Evolutionary conservation across 2,329 filamentous ascomycete species (phyloP), one percentile per base, ranked within the genome.

Genomic region (Exutisphaerella laricina): DNA sequence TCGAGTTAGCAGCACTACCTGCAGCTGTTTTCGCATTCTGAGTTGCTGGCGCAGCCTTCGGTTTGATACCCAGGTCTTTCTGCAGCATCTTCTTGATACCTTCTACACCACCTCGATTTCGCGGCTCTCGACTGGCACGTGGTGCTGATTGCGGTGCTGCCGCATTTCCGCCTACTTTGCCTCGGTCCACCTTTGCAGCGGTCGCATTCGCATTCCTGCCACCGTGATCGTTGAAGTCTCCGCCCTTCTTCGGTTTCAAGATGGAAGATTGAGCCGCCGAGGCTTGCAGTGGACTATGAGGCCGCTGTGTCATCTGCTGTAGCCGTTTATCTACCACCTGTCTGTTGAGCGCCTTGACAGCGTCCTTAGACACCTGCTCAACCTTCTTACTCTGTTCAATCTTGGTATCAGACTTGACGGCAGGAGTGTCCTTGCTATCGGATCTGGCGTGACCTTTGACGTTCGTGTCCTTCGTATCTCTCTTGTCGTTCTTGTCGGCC

Each of bases 41-140:
- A 23, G 45, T 33, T 5, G 44, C 32, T 31, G 48, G 38, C 22
- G 44, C 31, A 28, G 62, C 48, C 62, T 70, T 45, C 28, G 69
- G 67, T 21, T 68, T 67, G 10, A 82, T 66, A 9, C 79, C 79
- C 16, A 82, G 64, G 58, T 83, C 79, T 43, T 78, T 74, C 52
- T 80, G 77, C 2, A 82, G 66, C 58, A 82, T 80, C 36, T 75
- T 55, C 69, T 64, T 64, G 51, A 65, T 64, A 13, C 57, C 60
- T 29, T 63, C 60, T 7, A 58, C 49, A 34, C 51, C 54, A 7
- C 53, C 57, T n/a, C 59, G 41, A 43, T 56, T 58, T 30, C 58
- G 52, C 22, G 53, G 57, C 8, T 45, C 46, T n/a, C 49, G 48
- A 39, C 54, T 52, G 18, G 31, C 28, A 12, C 39, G 28, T 20